phyloP scores from a whole-genome alignment of 176 grass and related monocot genomes.

The Musa troglodytarum region DNA sequence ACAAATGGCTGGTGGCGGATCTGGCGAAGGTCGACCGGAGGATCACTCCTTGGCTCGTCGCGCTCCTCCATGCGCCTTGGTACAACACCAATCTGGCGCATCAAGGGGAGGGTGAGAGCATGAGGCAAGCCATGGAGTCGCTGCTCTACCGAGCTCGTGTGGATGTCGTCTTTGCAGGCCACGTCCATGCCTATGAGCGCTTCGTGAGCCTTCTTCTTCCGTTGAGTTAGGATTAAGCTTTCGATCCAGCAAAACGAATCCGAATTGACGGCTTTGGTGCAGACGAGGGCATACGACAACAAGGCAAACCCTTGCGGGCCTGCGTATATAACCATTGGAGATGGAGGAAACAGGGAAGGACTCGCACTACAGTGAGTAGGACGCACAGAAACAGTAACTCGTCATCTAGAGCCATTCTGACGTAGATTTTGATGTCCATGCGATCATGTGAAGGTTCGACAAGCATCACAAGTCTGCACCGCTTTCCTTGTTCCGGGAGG shows the following conservation, averaged over 20 bases:
- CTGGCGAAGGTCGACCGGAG: conserved; percentile 57
- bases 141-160: conserved; percentile 54
- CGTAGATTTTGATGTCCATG: neutral
- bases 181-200: conserved; percentile 90
- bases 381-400: neutral
- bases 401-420: neutral
- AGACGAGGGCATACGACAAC: conserved; percentile 67
- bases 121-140: conserved; percentile 69
- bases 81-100: conserved; percentile 89
- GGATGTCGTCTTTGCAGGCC: conserved; percentile 73
- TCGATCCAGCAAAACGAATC: neutral
- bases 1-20: conserved; percentile 64
- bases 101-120: conserved; percentile 66
- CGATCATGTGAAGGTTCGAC: conserved; percentile 33
- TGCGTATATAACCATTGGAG: conserved; percentile 81
- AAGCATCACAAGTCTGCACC: conserved; percentile 49
- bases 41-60: conserved; percentile 58
- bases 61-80: conserved; percentile 70
- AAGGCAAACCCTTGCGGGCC: conserved; percentile 55
- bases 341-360: conserved; percentile 97
- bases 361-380: conserved; percentile 71
- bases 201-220: conserved; percentile 47
- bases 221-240: neutral
- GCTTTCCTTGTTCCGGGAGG: conserved; percentile 54
- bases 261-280: neutral